phyloP scores from a whole-genome alignment of 345 rosid species.

The Hibiscus syriacus region DNA sequence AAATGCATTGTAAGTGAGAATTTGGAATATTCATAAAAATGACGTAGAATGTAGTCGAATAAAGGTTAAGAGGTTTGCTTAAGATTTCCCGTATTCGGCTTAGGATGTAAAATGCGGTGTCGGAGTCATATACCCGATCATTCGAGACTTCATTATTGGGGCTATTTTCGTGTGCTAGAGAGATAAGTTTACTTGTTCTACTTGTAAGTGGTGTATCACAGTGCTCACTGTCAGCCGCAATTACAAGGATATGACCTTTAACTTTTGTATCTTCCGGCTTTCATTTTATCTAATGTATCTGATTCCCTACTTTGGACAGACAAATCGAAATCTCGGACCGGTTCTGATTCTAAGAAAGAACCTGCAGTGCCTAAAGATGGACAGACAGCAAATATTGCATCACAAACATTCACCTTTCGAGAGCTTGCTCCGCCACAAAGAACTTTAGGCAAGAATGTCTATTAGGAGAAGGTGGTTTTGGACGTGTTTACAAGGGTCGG shows the following conservation, averaged over 20 bases:
- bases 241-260: too few species aligned
- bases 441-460: conserved; percentile 73
- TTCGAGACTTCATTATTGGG: neutral
- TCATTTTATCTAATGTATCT: too few species aligned
- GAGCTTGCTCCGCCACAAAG: conserved; percentile 90
- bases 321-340: conserved; percentile 63
- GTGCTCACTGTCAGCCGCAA: neutral
- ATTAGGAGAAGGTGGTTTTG: conserved; percentile 95
- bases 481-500: conserved; percentile 90
- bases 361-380: conserved; percentile 51
- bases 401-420: conserved; percentile 86
- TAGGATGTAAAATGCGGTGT: too few species aligned
- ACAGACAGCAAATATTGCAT: conserved; percentile 64
- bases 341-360: conserved; percentile 64
- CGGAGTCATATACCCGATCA: neutral
- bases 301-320: conserved; percentile 30
- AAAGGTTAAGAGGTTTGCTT: neutral
- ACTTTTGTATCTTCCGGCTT: too few species aligned
- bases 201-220: too few species aligned
- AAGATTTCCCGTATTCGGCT: neutral
- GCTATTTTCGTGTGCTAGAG: neutral
- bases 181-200: too few species aligned
- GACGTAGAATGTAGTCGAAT: conserved; percentile 2
- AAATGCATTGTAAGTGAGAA: conserved; percentile 8
- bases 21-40: conserved; percentile 5